These are phyloP conservation scores for Phlyctochytrium planicorne DNA, from an alignment of 192 early-diverging fungal genomes.

Conservation along the genomic window DNA sequence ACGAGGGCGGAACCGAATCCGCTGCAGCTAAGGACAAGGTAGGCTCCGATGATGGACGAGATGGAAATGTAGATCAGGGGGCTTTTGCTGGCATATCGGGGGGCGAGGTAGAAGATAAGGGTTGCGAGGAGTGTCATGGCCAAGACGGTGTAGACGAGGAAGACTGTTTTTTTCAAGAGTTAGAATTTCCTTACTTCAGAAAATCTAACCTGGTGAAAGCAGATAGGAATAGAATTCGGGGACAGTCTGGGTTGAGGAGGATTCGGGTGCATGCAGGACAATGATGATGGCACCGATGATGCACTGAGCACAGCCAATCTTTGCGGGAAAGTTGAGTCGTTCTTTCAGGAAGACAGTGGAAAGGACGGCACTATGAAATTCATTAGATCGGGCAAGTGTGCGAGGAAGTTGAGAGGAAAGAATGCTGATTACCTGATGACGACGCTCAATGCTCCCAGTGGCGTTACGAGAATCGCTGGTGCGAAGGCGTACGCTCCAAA, in stretches of 20 bases:
- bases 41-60: conserved; percentile 56
- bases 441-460: conserved; percentile 83
- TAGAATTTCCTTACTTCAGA: neutral
- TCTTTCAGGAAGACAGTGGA: conserved; percentile 64
- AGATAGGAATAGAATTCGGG: conserved; percentile 51
- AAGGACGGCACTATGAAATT: conserved; percentile 59
- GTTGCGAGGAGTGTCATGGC: conserved; percentile 34
- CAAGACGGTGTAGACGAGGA: conserved; percentile 52
- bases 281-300: conserved; percentile 63
- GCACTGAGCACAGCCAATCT: conserved; percentile 61
- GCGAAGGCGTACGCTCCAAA: conserved; percentile 95
- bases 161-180: conserved; percentile 28
- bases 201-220: conserved; percentile 51
- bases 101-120: conserved; percentile 53
- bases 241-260: conserved; percentile 40
- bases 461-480: conserved; percentile 92
- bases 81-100: conserved; percentile 57
- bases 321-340: conserved; percentile 52
- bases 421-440: conserved; percentile 68
- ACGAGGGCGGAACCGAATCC: conserved; percentile 60
- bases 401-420: neutral
- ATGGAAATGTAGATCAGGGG: conserved; percentile 45
- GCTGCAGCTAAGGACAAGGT: conserved; percentile 55
- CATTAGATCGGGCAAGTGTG: neutral
- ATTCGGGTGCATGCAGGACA: conserved; percentile 47